These are phyloP conservation scores for Coriaria nepalensis DNA, from an alignment of 306 rosid genomes.

Conservation along the genomic window DNA sequence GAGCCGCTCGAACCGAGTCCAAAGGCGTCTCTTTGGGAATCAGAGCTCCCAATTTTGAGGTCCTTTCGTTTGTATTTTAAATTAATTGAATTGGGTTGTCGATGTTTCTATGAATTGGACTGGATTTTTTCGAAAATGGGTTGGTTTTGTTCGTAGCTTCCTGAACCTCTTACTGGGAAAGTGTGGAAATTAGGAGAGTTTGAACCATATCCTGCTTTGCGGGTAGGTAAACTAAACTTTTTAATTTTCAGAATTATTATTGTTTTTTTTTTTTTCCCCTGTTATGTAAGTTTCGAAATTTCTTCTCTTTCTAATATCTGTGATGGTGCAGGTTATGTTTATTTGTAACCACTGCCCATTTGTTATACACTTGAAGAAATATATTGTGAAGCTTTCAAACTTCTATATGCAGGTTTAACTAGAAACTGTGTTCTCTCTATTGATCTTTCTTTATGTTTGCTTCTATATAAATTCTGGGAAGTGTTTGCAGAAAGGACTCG, in stretches of 20 bases:
- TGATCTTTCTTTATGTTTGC: slow-evolving; percentile 12
- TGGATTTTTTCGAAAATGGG: slow-evolving; percentile 6
- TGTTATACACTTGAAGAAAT: slow-evolving; percentile 69
- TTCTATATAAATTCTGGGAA: slow-evolving; percentile 2
- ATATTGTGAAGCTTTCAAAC: slow-evolving; percentile 57
- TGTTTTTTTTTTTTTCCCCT: neutral
- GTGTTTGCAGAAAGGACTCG: slow-evolving; percentile 62
- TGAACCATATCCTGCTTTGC: slow-evolving; percentile 79
- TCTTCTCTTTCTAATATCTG: neutral
- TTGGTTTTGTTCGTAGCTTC: slow-evolving; percentile 31
- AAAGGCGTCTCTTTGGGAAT: slow-evolving; percentile 52
- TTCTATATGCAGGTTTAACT: slow-evolving; percentile 61
- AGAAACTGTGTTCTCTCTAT: slow-evolving; percentile 4
- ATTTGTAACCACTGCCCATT: slow-evolving; percentile 95
- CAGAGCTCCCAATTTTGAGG: slow-evolving; percentile 83
- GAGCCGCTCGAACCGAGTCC: slow-evolving; percentile 55
- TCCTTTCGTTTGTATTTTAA: neutral
- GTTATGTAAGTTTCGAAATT: neutral
- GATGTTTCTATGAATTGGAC: neutral
- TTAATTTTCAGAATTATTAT: neutral
- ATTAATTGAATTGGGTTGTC: neutral
- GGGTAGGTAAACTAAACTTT: slow-evolving; percentile 30
- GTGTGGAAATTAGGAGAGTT: slow-evolving; percentile 75
- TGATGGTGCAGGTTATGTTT: slow-evolving; percentile 79
- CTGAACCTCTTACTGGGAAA: slow-evolving; percentile 88